phyloP scores from a whole-genome alignment of 73 alveolate species.

The Blepharisma stoltei region DNA sequence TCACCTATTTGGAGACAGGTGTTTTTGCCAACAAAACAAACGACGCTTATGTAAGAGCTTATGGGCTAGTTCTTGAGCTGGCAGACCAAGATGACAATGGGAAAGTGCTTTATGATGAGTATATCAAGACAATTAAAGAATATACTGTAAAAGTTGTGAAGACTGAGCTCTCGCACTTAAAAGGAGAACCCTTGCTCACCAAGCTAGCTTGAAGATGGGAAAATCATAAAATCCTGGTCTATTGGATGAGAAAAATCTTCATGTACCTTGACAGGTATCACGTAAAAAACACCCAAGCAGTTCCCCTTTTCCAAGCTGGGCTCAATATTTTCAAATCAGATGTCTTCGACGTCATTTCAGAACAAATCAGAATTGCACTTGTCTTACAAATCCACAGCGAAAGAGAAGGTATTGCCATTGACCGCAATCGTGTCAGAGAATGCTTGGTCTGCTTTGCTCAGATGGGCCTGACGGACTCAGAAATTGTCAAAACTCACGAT shows the following conservation, averaged over 20 bases:
- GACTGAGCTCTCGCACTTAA: conserved; percentile 28
- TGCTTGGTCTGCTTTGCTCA: conserved; percentile 38
- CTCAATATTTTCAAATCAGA: conserved; percentile 42
- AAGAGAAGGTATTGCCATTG: conserved; percentile 44
- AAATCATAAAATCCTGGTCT: conserved; percentile 51
- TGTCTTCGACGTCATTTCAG: conserved; percentile 36
- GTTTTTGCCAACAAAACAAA: conserved; percentile 45
- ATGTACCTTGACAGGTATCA: conserved; percentile 58
- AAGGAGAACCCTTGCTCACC: conserved; percentile 41
- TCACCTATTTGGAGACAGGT: conserved; percentile 47
- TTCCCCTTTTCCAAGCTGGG: conserved; percentile 42
- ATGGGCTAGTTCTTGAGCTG: conserved; percentile 41
- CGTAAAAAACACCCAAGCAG: conserved; percentile 47
- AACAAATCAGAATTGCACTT: conserved; percentile 31
- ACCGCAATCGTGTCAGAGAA: conserved; percentile 35
- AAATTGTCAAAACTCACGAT: conserved; percentile 39
- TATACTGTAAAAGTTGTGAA: conserved; percentile 40
- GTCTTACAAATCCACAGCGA: conserved; percentile 47
- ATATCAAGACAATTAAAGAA: conserved; percentile 31
- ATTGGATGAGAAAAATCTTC: conserved; percentile 62
- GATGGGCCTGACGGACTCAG: conserved; percentile 47
- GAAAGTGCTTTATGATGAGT: conserved; percentile 42
- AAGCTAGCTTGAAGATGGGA: conserved; percentile 50
- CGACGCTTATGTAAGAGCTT: conserved; percentile 42
- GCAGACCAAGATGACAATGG: conserved; percentile 59